Percentiles rank a stretch among this genome's conserved stretches.
Evolutionary conservation across 1,139 yeast species (phyloP).

Genomic region (Nakaseomyces uthaithaninus): DNA sequence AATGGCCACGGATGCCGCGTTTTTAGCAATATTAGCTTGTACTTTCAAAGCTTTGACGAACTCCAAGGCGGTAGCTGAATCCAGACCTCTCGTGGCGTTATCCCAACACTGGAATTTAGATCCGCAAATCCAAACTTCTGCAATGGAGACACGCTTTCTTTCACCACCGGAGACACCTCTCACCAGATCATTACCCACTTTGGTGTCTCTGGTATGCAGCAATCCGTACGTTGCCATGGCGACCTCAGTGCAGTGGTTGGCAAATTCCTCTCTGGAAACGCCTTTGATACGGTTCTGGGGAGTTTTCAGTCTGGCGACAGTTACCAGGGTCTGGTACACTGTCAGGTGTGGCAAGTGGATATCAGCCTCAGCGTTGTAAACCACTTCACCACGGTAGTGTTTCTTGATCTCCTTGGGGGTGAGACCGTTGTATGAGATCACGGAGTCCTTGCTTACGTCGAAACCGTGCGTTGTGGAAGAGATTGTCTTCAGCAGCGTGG

Average conservation of each 20-base stretch:
- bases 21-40: conserved; percentile 48
- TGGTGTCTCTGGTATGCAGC: conserved; percentile 57
- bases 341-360: conserved; percentile 65
- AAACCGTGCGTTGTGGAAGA: conserved; percentile 70
- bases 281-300: conserved; percentile 60
- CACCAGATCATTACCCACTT: conserved; percentile 58
- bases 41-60: conserved; percentile 60
- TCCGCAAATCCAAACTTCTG: conserved; percentile 56
- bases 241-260: conserved; percentile 55
- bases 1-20: conserved; percentile 64
- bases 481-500: conserved; percentile 65
- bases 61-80: conserved; percentile 71
- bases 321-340: conserved; percentile 60
- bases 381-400: conserved; percentile 59
- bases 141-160: conserved; percentile 71
- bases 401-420: conserved; percentile 41
- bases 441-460: conserved; percentile 44
- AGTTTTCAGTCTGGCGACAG: conserved; percentile 57
- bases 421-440: conserved; percentile 44
- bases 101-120: conserved; percentile 64
- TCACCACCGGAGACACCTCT: conserved; percentile 85
- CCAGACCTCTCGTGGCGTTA: conserved; percentile 67
- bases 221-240: conserved; percentile 69
- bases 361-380: conserved; percentile 66
- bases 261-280: conserved; percentile 48